These are phyloP conservation scores for Beauveria sp. DNA, from an alignment of 2,329 filamentous ascomycete genomes.

Conservation along the genomic window DNA sequence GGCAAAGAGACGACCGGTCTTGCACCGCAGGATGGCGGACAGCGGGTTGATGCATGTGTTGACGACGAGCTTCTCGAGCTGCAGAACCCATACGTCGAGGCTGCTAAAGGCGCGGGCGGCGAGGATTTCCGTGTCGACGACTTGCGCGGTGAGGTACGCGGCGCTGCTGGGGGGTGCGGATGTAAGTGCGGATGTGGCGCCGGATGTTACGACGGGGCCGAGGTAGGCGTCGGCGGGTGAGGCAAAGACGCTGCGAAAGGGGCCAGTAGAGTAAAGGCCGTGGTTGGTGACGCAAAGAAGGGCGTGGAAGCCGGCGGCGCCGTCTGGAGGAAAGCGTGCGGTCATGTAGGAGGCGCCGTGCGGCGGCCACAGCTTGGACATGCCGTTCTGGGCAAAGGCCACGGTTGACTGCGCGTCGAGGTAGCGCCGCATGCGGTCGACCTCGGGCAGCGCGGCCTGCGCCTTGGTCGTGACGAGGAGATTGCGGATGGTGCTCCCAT, in stretches of 20 bases:
- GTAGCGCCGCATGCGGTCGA: constrained; percentile 51
- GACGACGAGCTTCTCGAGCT: constrained; percentile 79
- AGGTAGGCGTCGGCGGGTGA: constrained; percentile 40
- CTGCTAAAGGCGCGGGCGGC: constrained; percentile 30
- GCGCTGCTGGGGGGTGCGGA: constrained; percentile 6
- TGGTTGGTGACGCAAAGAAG: constrained; percentile 58
- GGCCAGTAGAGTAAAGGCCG: constrained; percentile 42
- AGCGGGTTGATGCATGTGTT: constrained; percentile 79
- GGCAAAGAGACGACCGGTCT: constrained; percentile 69
- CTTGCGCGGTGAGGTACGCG: constrained; percentile 33
- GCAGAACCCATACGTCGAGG: constrained; percentile 46
- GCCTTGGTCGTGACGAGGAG: constrained; percentile 77
- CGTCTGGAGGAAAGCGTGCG: constrained; percentile 29
- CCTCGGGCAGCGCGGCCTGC: constrained; percentile 54
- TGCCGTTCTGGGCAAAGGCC: constrained; percentile 81
- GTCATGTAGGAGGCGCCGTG: constrained; percentile 35
- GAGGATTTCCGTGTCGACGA: constrained; percentile 37
- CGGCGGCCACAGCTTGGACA: constrained; percentile 60
- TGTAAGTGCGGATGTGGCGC: constrained; percentile 1
- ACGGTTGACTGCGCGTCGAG: constrained; percentile 60
- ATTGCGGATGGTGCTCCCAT: constrained; percentile 49
- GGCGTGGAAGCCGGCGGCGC: constrained; percentile 51
- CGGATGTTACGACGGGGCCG: constrained; percentile 33
- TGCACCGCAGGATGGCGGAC: constrained; percentile 68
- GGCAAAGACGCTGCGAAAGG: constrained; percentile 46